phyloP scores from a whole-genome alignment of 305 asterid genomes.

The Fraxinus platypoda region DNA sequence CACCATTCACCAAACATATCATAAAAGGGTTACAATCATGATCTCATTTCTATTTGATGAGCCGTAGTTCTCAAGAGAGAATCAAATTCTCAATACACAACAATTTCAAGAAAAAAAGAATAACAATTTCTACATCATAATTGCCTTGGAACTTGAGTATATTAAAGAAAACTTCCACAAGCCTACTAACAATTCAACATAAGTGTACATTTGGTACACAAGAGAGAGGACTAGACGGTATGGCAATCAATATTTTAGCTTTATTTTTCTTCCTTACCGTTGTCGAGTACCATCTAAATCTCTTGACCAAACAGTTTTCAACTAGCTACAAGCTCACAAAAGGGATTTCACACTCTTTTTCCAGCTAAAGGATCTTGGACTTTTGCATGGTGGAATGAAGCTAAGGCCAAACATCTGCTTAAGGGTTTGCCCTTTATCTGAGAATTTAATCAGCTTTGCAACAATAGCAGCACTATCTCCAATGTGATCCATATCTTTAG shows the following conservation, averaged over 20 bases:
- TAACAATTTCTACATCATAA: background rate
- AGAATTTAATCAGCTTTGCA: constrained; percentile 79
- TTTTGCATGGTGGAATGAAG: constrained; percentile 63
- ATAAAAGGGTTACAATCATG: background rate
- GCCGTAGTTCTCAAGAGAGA: background rate
- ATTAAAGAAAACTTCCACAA: background rate
- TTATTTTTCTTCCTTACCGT: background rate
- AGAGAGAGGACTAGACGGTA: background rate
- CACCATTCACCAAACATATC: background rate
- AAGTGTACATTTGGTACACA: background rate
- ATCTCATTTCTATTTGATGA: background rate
- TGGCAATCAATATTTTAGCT: background rate
- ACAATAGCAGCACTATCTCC: constrained; percentile 70
- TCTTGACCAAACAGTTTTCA: background rate
- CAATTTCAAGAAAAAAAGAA: background rate
- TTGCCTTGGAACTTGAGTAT: background rate
- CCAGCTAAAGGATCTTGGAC: constrained; percentile 82
- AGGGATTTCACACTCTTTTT: constrained; percentile 62
- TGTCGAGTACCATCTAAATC: background rate
- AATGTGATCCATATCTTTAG: constrained; percentile 43
- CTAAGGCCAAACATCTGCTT: constrained; percentile 96
- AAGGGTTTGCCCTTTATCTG: constrained; percentile 58
- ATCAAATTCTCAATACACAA: background rate
- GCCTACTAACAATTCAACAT: background rate
- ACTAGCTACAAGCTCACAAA: constrained; percentile 31